Evolutionary conservation across 2,329 filamentous ascomycete genomes (phyloP), one percentile per base, ranked within the genome.

Genomic region (Botrytis cinerea): DNA sequence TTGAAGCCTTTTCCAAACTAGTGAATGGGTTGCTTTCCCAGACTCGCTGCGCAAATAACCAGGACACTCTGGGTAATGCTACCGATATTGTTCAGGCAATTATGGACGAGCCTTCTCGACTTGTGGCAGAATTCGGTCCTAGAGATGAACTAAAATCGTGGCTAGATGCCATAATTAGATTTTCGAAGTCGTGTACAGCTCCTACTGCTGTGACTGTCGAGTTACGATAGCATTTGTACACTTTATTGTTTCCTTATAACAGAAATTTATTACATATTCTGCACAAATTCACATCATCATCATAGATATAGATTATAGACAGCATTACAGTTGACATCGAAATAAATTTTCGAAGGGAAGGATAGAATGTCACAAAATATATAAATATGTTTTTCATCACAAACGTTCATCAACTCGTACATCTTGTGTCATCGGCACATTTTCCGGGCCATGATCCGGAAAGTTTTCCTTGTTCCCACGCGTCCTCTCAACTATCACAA

Each of bases 61-160:
- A 22, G 18, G 20, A 48, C 3, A 40, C 28, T 1, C 4, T 45
- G 7, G 38, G 43, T 20, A 60, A 51, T 32, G n/a, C 38, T n/a
- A 46, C 62, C 16, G 62, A 45, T 4, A 67, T 60, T 8, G 32
- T 40, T 10, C 62, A 72, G 48, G 51, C 22, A 32, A 18, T 72
- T 20, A 28, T 69, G 40, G 71, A 72, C 28, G 71, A 72, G 32
- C 71, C 71, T 5, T 72, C 71, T 20, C 71, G 62, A 35, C 62
- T 72, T 8, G 43, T 72, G 20, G 71, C 71, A 28, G 71, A 72
- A 40, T 72, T 60, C n/a, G 62, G 62, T 2, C 48, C 71, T 6
- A 46, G 71, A 69, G 43, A 72, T 25, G 51, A 51, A 20, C 25
- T 25, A 2, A 48, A 51, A 32, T 51, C 62, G 6, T 60, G 62